A percentile compares a stretch with the other conserved stretches of the same genome.
These are phyloP conservation scores for Cynanchum wilfordii DNA, from an alignment of 257 asterid genomes.

Conservation along the genomic window DNA sequence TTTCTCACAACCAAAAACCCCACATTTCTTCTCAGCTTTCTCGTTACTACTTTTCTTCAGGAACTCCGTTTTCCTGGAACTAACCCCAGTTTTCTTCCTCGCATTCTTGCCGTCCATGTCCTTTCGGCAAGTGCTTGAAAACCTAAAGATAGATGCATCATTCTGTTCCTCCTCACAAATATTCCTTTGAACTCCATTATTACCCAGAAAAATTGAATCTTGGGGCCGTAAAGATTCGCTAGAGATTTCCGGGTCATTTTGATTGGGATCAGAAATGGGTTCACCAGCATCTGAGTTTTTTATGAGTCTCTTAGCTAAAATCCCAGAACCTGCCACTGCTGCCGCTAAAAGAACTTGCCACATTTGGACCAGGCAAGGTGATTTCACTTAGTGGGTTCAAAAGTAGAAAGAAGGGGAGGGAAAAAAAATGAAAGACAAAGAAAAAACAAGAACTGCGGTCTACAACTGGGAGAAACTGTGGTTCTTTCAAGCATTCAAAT, in stretches of 20 bases:
- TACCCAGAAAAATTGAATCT: conserved; percentile 23
- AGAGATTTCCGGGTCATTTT: conserved; percentile 6
- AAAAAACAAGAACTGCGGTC: neutral
- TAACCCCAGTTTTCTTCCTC: conserved; percentile 33
- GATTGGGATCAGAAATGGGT: conserved; percentile 23
- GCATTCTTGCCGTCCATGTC: conserved; percentile 23
- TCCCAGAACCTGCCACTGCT: conserved; percentile 74
- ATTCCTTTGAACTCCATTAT: conserved; percentile 19
- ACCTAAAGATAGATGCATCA: conserved; percentile 48
- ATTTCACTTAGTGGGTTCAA: conserved; percentile 2
- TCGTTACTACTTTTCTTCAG: conserved; percentile 36
- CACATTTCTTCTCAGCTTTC: conserved; percentile 36
- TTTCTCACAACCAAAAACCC: conserved; percentile 29
- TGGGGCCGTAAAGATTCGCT: conserved; percentile 15
- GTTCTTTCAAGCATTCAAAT: neutral
- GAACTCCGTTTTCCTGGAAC: conserved; percentile 14
- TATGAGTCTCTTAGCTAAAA: conserved; percentile 59
- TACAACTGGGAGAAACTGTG: neutral
- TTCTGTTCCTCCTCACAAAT: conserved; percentile 8
- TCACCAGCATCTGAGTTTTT: conserved; percentile 26
- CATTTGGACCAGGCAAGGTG: conserved; percentile 29
- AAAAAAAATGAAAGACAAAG: neutral
- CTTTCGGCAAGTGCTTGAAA: conserved; percentile 37
- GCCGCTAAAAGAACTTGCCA: conserved; percentile 70
- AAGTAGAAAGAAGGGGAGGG: neutral